phyloP scores from a whole-genome alignment of 768 basidiomycete species.

The Candolleomyces aberdarensis region DNA sequence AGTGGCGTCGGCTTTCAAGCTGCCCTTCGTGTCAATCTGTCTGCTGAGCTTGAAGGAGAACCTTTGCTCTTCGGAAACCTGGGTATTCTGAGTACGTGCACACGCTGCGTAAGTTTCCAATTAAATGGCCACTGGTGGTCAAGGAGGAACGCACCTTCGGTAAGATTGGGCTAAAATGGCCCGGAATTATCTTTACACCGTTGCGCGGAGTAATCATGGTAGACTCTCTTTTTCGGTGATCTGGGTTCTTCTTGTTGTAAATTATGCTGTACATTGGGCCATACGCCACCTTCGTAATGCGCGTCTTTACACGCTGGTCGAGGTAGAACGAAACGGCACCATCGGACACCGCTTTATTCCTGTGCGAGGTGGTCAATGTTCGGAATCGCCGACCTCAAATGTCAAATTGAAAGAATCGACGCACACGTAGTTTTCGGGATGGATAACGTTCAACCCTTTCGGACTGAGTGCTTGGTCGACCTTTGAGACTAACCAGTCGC shows the following conservation, averaged over 20 bases:
- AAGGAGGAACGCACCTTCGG: background rate
- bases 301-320: slow-evolving; percentile 37
- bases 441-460: slow-evolving; percentile 18
- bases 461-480: slow-evolving; percentile 20
- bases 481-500: slow-evolving; percentile 37
- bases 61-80: too few species aligned
- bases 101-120: too few species aligned
- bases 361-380: slow-evolving; percentile 13
- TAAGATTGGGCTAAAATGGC: background rate
- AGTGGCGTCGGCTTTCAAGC: too few species aligned
- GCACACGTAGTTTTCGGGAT: slow-evolving; percentile 23
- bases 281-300: slow-evolving; percentile 46
- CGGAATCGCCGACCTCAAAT: too few species aligned
- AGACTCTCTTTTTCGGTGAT: slow-evolving; percentile 36
- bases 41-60: too few species aligned
- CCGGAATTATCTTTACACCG: background rate
- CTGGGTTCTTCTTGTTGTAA: slow-evolving; percentile 31
- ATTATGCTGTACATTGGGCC: slow-evolving; percentile 38
- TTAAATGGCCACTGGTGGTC: too few species aligned
- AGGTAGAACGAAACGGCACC: slow-evolving; percentile 42
- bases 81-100: too few species aligned
- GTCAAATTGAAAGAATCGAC: too few species aligned
- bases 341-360: slow-evolving; percentile 46
- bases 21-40: too few species aligned
- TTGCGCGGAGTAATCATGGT: slow-evolving; percentile 18